Percentiles rank a stretch among this genome's conserved stretches.
These are phyloP conservation scores for Yarrowia osloensis DNA, from an alignment of 805 yeast species.

Conservation along the genomic window DNA sequence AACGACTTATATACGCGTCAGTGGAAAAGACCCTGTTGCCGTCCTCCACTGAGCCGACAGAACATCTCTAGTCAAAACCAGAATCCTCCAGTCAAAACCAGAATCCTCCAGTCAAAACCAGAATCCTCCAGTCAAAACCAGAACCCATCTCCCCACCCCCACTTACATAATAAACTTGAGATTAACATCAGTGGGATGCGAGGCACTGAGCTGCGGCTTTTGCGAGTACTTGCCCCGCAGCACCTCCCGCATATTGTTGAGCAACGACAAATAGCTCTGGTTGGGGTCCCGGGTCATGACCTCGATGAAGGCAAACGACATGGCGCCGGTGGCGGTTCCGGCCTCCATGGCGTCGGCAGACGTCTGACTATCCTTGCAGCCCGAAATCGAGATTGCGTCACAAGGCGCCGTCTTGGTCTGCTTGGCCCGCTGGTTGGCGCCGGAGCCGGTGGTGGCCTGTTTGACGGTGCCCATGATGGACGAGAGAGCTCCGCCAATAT, in stretches of 20 bases:
- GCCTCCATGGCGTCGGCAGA: constrained; percentile 78
- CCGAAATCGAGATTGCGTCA: constrained; percentile 73
- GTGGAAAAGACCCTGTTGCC: too few species aligned
- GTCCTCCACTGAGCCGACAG: too few species aligned
- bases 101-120: too few species aligned
- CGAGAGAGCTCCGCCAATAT: constrained; percentile 51
- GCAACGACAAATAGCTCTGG: constrained; percentile 67
- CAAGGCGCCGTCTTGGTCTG: constrained; percentile 70
- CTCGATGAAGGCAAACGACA: constrained; percentile 74
- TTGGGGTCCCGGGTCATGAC: constrained; percentile 62
- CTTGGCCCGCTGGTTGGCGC: constrained; percentile 49
- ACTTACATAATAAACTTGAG: constrained; percentile 50
- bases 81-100: too few species aligned
- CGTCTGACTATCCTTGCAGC: constrained; percentile 83
- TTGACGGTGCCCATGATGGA: constrained; percentile 46
- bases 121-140: too few species aligned
- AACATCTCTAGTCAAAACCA: too few species aligned
- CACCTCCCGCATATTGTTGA: constrained; percentile 68
- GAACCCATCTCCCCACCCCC: not conserved
- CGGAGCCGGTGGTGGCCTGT: constrained; percentile 43
- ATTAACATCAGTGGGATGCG: constrained; percentile 76
- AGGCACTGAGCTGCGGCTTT: constrained; percentile 77
- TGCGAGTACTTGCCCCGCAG: constrained; percentile 69
- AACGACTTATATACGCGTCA: too few species aligned
- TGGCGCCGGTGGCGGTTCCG: constrained; percentile 77